Conservation (phyloP, 352 stramenopile species). For the Globisporangium yorkense region DNA sequence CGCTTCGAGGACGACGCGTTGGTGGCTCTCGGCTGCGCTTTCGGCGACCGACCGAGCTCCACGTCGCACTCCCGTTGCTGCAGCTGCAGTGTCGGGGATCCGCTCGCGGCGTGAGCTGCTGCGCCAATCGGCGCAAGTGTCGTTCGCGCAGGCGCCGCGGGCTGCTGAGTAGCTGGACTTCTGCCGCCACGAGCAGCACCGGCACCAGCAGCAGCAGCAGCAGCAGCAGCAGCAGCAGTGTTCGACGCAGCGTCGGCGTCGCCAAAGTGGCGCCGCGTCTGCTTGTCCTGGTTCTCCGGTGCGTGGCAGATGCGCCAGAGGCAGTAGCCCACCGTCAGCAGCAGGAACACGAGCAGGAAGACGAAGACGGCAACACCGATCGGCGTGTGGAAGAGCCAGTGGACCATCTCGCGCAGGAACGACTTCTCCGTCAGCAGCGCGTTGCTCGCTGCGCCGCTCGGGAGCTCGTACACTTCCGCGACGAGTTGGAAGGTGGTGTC, state of each 20-base stretch:
- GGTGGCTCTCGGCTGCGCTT: not conserved
- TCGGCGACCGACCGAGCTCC: slow-evolving; percentile 1
- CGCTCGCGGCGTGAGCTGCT: not conserved
- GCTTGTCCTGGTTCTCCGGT: slow-evolving; percentile 62
- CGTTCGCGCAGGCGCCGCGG: not conserved
- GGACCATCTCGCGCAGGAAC: slow-evolving; percentile 36
- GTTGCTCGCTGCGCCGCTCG: slow-evolving; percentile 2
- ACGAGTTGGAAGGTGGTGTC: slow-evolving; percentile 30
- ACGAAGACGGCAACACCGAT: slow-evolving; percentile 44
- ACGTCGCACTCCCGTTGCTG: slow-evolving; percentile 8
- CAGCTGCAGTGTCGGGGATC: not conserved
- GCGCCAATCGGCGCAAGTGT: slow-evolving; percentile 5
- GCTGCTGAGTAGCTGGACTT: not conserved
- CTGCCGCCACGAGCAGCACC: not conserved
- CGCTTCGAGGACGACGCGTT: not conserved
- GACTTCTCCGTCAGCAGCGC: slow-evolving; percentile 41
- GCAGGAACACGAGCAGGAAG: slow-evolving; percentile 30
- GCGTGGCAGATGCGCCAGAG: slow-evolving; percentile 47
- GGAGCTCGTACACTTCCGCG: slow-evolving; percentile 32
- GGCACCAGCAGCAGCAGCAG: not conserved
- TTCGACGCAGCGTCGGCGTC: not conserved
- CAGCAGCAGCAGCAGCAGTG: not conserved
- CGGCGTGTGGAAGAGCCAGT: slow-evolving; percentile 43
- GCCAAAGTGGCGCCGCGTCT: slow-evolving; percentile 21
- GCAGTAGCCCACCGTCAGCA: slow-evolving; percentile 41